These are phyloP conservation scores for Collybia sp. DNA, from an alignment of 768 basidiomycete species.

Conservation along the genomic window DNA sequence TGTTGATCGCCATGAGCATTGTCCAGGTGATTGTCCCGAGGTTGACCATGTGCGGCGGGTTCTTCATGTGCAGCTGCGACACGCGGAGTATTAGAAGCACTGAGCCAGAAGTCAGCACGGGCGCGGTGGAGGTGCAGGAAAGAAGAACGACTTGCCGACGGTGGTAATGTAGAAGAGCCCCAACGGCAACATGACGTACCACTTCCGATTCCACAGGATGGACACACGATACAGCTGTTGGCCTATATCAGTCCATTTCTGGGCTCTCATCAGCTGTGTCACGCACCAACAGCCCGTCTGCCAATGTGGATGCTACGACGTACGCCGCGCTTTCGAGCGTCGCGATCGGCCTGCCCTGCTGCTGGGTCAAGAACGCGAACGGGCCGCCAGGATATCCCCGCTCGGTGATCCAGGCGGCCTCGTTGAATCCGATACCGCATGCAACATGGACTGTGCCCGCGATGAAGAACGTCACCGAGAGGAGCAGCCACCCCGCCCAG, in stretches of 20 bases:
- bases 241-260: no score
- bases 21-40: conserved; percentile 26
- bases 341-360: conserved; percentile 18
- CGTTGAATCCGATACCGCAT: conserved; percentile 14
- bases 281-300: conserved; percentile 33
- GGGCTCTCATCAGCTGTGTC: conserved; percentile 1
- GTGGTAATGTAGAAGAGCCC: conserved; percentile 13
- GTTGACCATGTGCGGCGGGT: conserved; percentile 17
- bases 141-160: conserved; percentile 9
- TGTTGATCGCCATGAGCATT: conserved; percentile 25
- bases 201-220: conserved; percentile 21
- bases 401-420: conserved; percentile 26
- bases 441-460: conserved; percentile 12
- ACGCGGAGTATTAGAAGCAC: conserved; percentile 26
- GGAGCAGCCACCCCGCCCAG: no score
- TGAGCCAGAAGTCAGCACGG: conserved; percentile 4
- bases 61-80: conserved; percentile 22
- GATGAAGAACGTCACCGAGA: no score
- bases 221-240: conserved; percentile 28
- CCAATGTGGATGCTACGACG: conserved; percentile 26
- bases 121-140: no score
- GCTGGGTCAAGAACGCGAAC: conserved; percentile 22
- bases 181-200: conserved; percentile 13
- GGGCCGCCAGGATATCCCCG: conserved; percentile 27
- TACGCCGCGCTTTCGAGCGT: conserved; percentile 18